These are phyloP conservation scores for Nothophoma quercina DNA, from an alignment of 2,329 filamentous ascomycete genomes.

Conservation along the genomic window DNA sequence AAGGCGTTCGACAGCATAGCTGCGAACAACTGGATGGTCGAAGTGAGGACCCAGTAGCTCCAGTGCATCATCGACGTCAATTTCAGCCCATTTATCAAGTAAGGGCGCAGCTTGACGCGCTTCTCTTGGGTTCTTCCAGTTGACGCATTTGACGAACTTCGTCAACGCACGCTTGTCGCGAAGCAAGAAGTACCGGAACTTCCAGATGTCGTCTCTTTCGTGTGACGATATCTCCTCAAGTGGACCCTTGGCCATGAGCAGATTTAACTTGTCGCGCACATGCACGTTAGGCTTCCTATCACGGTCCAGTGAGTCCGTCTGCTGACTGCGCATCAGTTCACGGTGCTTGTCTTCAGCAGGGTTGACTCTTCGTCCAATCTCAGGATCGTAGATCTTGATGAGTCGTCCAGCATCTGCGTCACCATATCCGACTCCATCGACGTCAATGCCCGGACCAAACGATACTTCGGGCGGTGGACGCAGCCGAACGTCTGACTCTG, in stretches of 20 bases:
- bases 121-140: slow-evolving; percentile 88
- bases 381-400: slow-evolving; percentile 90
- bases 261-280: slow-evolving; percentile 90
- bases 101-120: slow-evolving; percentile 89
- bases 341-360: slow-evolving; percentile 95
- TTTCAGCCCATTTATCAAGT: slow-evolving; percentile 91
- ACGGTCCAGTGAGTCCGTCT: slow-evolving; percentile 92
- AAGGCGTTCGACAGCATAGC: slow-evolving; percentile 90
- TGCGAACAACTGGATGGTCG: slow-evolving; percentile 84
- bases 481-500: slow-evolving; percentile 69
- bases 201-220: slow-evolving; percentile 97
- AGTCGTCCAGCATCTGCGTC: slow-evolving; percentile 66
- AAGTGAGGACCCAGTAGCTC: slow-evolving; percentile 93
- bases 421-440: slow-evolving; percentile 63
- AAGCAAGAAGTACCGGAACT: slow-evolving; percentile 93
- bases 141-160: slow-evolving; percentile 97
- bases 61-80: slow-evolving; percentile 94
- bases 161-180: slow-evolving; percentile 87
- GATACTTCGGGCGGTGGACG: slow-evolving; percentile 89
- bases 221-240: slow-evolving; percentile 87
- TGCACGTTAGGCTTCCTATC: slow-evolving; percentile 97
- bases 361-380: slow-evolving; percentile 88
- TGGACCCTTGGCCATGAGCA: slow-evolving; percentile 89
- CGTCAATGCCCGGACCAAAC: slow-evolving; percentile 87
- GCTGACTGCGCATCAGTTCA: slow-evolving; percentile 86